Percentiles rank a stretch among this genome's conserved stretches.
phyloP scores from a whole-genome alignment of 306 rosid species.

The Quercus bicolor region DNA sequence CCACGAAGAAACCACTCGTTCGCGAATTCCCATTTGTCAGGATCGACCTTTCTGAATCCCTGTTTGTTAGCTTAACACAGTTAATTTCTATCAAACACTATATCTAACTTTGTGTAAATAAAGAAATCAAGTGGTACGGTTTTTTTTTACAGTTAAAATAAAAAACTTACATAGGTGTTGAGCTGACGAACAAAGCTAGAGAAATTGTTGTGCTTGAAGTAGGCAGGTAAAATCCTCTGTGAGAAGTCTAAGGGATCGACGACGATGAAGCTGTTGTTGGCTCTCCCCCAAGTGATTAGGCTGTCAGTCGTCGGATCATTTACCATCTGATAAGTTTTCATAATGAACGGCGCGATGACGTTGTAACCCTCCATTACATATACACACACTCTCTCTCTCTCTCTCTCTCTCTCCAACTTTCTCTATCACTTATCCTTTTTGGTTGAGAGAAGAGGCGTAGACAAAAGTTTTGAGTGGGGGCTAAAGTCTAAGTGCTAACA shows the following conservation, averaged over 20 bases:
- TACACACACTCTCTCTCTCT: background rate
- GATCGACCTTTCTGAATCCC: conserved; percentile 93
- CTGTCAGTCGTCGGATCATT: conserved; percentile 66
- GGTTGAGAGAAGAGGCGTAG: no score
- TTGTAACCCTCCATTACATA: conserved; percentile 61
- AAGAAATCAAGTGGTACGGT: background rate
- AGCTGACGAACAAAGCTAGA: conserved; percentile 95
- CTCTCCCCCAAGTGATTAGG: conserved; percentile 69
- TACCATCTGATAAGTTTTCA: conserved; percentile 88
- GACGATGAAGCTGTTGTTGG: conserved; percentile 86
- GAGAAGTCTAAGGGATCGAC: conserved; percentile 71
- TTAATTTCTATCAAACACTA: no score
- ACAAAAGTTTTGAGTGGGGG: no score
- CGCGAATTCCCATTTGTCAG: conserved; percentile 94
- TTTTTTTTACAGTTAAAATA: background rate
- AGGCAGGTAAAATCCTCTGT: conserved; percentile 60
- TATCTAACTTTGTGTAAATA: no score
- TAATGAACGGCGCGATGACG: conserved; percentile 74
- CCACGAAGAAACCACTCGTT: conserved; percentile 87
- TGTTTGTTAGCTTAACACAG: conserved; percentile 2
- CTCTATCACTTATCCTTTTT: no score
- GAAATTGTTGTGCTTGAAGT: conserved; percentile 94
- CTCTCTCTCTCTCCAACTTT: background rate
- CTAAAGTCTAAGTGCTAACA: no score
- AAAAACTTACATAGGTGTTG: conserved; percentile 66